Percentiles rank a stretch among this genome's conserved stretches.
These are phyloP conservation scores for Lasiodiplodia citricola DNA, from an alignment of 2,329 filamentous ascomycete genomes.

Conservation along the genomic window DNA sequence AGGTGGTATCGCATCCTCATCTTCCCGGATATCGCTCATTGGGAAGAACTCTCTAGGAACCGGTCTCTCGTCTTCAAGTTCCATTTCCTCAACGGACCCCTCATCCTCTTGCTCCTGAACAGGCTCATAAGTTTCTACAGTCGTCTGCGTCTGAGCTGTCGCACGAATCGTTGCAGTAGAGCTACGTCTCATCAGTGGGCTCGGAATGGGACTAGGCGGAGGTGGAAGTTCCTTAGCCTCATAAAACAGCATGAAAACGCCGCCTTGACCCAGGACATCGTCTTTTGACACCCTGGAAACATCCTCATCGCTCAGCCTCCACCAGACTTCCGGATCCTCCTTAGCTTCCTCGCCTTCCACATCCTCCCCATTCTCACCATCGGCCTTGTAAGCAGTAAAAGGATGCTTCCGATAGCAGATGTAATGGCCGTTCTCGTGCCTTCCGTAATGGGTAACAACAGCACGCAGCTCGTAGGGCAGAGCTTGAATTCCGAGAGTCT, in stretches of 20 bases:
- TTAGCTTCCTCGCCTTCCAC: background rate
- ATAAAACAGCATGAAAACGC: conserved; percentile 98
- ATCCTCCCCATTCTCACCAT: conserved; percentile 1
- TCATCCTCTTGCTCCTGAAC: conserved; percentile 26
- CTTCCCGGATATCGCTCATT: background rate
- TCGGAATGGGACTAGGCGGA: conserved; percentile 1
- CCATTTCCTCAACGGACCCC: conserved; percentile 1
- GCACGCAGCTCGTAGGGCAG: conserved; percentile 76
- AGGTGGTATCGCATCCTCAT: background rate
- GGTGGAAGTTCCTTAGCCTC: conserved; percentile 54
- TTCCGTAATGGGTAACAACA: conserved; percentile 85
- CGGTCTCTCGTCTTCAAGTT: background rate
- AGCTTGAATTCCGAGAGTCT: background rate
- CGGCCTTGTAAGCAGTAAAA: conserved; percentile 15
- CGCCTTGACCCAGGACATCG: conserved; percentile 74
- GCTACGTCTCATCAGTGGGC: conserved; percentile 17
- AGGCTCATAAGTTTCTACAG: conserved; percentile 7
- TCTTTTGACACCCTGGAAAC: conserved; percentile 77
- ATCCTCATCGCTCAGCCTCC: conserved; percentile 87
- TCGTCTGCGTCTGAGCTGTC: background rate
- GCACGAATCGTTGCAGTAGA: conserved; percentile 24
- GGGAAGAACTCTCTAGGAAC: background rate
- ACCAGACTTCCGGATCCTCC: conserved; percentile 68
- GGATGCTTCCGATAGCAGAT: conserved; percentile 83
- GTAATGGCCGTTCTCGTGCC: conserved; percentile 95